Percentiles rank a stretch among this genome's conserved stretches.
Evolutionary conservation across 345 rosid genomes (phyloP).

Genomic region (Passiflora organensis): DNA sequence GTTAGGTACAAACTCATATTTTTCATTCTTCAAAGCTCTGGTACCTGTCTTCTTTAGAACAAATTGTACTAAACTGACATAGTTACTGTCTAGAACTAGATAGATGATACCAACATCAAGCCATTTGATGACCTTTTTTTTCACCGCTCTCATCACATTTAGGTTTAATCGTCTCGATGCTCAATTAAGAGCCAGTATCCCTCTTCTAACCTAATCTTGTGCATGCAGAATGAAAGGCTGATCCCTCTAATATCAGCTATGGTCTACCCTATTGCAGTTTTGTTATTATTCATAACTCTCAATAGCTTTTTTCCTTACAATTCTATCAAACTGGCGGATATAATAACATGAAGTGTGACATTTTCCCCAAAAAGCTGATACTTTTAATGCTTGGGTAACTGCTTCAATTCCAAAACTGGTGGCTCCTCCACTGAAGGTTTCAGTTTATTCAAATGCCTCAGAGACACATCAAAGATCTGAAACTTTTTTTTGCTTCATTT

Average conservation of each 20-base stretch:
- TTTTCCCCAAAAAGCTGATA: neutral
- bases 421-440: no score
- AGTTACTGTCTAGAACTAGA: neutral
- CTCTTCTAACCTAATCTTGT: neutral
- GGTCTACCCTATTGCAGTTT: neutral
- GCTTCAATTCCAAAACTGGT: neutral
- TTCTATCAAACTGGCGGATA: neutral
- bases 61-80: neutral
- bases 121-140: neutral
- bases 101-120: neutral
- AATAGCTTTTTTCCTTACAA: neutral
- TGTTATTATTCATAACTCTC: neutral
- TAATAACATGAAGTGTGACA: neutral
- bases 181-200: neutral
- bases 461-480: neutral
- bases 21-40: neutral
- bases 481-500: no score
- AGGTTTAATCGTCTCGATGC: no score
- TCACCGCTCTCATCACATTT: no score
- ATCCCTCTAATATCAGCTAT: neutral
- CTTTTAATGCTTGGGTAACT: neutral
- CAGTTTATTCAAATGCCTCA: no score
- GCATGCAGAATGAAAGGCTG: neutral
- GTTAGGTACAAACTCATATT: neutral
- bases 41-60: no score